Evolutionary conservation across 176 grass and related monocot species (phyloP), one percentile per base, ranked within the genome.

Genomic region (Microstegium vimineum): DNA sequence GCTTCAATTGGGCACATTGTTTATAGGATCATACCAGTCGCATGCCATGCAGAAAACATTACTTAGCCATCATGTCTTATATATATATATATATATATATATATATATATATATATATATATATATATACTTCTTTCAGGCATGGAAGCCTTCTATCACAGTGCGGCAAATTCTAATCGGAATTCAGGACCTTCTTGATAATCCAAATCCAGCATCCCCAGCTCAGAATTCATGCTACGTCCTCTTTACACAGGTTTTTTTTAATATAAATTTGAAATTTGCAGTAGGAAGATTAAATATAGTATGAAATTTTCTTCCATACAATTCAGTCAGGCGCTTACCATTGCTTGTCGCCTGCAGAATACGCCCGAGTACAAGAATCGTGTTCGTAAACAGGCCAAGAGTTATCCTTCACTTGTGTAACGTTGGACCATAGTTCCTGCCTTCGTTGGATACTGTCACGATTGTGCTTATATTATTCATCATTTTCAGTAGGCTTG

Each of bases 61-160:
- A 10, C 49, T 66, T 14, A 8, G 10, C 37, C 28, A 8, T 66
- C 17, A 52, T 82, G 30, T 22, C 8, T n/a, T 54, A n/a, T 36
- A 65, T 59, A 12, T 8, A n/a, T 37, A 25, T 7, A 12, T n/a
- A 8, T 36, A 65, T 59, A 12, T 8, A n/a, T 37, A 25, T 7
- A 12, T n/a, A 8, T 36, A 65, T 59, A 12, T 8, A n/a, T 37
- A 25, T 7, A 12, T n/a, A 8, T n/a, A n/a, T 36, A 65, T 59
- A 12, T 8, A n/a, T 37, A 25, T 7, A 12, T n/a, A 8, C n/a
- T 18, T 61, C 41, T 87, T 63, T 68, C 88, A 98, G 92, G 95
- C 57, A 69, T 98, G 95, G 92, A 98, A 94, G 62, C 86, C 95
- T n/a, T 91, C 90, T 35, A 95, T 95, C 52, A 95, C 95, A 8